Percentiles rank a stretch among this genome's conserved stretches.
These are phyloP conservation scores for Metschnikowia bowlesiae DNA, from an alignment of 805 yeast species.

Conservation along the genomic window DNA sequence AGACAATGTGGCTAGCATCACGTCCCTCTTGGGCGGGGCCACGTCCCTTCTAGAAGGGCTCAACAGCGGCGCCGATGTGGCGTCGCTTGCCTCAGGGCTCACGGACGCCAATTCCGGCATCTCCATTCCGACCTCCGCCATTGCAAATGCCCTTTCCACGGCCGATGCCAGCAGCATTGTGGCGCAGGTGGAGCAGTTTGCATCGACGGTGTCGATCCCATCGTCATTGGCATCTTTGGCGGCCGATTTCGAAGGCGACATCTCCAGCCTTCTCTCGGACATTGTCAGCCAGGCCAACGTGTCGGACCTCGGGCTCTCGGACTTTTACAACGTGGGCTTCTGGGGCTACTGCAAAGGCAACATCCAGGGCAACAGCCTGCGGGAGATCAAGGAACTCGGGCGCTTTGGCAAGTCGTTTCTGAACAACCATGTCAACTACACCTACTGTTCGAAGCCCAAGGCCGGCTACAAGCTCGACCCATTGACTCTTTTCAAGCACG, in stretches of 20 bases:
- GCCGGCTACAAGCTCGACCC: slow-evolving; percentile 59
- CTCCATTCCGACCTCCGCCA: slow-evolving; percentile 7
- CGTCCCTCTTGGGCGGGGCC: slow-evolving; percentile 4
- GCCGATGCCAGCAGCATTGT: slow-evolving; percentile 7
- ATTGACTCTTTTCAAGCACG: slow-evolving; percentile 29
- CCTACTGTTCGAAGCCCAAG: slow-evolving; percentile 51
- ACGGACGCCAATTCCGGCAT: slow-evolving; percentile 3
- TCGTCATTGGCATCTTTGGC: slow-evolving; percentile 15
- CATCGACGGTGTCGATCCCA: slow-evolving; percentile 14
- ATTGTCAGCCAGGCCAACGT: slow-evolving; percentile 20
- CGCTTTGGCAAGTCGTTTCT: slow-evolving; percentile 20
- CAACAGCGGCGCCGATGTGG: slow-evolving; percentile 4
- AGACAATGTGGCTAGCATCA: slow-evolving; percentile 3
- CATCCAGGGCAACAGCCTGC: slow-evolving; percentile 5
- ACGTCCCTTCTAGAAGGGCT: slow-evolving; percentile 1
- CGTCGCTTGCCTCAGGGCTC: slow-evolving; percentile 6
- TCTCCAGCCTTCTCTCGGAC: slow-evolving; percentile 18
- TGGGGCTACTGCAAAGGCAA: slow-evolving; percentile 44
- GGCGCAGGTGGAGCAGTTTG: slow-evolving; percentile 10
- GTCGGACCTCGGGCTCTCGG: slow-evolving; percentile 36
- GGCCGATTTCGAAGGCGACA: slow-evolving; percentile 9
- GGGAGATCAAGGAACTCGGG: slow-evolving; percentile 8
- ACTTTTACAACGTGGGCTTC: slow-evolving; percentile 35
- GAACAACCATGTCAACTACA: slow-evolving; percentile 31
- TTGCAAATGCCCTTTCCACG: slow-evolving; percentile 5